Evolutionary conservation across 2,329 filamentous ascomycete species (phyloP).

Genomic region (Aspergillus neoniger): DNA sequence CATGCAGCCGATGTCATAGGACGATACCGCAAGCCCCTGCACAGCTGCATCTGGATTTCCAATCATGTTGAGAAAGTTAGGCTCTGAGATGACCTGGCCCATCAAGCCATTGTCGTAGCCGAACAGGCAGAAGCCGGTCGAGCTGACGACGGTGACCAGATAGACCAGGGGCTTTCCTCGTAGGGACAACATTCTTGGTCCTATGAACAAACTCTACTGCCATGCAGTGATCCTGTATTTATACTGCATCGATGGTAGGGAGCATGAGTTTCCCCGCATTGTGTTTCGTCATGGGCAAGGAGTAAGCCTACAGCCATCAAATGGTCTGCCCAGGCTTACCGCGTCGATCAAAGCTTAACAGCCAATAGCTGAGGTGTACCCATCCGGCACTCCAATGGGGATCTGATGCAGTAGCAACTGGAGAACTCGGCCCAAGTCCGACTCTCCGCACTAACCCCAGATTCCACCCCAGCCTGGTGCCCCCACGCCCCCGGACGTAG

Average conservation of each 20-base stretch:
- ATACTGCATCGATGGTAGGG: neutral
- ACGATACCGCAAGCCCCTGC: neutral
- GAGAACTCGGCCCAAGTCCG: neutral
- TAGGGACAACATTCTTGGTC: neutral
- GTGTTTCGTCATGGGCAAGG: neutral
- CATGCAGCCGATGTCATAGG: neutral
- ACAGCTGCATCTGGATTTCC: neutral
- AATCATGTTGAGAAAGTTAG: neutral
- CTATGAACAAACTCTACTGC: too few relatives aligned
- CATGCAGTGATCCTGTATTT: neutral
- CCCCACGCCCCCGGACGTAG: neutral
- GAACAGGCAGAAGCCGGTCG: neutral
- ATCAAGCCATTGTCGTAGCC: neutral
- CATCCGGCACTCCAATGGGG: neutral
- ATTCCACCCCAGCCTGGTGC: neutral
- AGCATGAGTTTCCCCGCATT: neutral
- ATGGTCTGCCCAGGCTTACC: neutral
- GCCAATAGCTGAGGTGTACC: neutral
- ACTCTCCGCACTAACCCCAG: neutral
- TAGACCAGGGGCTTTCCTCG: neutral
- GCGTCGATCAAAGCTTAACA: neutral
- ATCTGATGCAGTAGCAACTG: neutral
- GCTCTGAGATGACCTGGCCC: neutral
- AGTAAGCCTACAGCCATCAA: neutral
- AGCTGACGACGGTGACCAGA: neutral